Evolutionary conservation across 805 yeast species (phyloP).

Genomic region (Candida orba): DNA sequence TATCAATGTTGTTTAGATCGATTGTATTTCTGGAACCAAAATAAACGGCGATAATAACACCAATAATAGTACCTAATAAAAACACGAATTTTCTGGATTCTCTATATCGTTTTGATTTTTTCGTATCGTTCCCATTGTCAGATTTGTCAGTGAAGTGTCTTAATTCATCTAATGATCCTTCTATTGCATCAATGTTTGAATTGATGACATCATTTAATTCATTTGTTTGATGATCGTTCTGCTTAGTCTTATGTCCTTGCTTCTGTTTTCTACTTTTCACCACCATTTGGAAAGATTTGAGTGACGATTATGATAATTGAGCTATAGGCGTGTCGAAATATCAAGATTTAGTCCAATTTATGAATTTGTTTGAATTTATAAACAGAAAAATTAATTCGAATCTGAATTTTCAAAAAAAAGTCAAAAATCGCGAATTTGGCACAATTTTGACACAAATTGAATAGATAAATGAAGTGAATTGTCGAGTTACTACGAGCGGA

Average conservation of each 20-base stretch:
- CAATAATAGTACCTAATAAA: slow-evolving; percentile 65
- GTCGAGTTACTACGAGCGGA: too few relatives aligned
- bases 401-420: not conserved
- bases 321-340: too few relatives aligned
- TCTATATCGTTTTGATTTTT: slow-evolving; percentile 19
- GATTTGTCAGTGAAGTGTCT: slow-evolving; percentile 6
- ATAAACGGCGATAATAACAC: slow-evolving; percentile 57
- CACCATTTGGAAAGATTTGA: not conserved
- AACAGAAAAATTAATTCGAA: not conserved
- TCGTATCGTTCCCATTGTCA: not conserved
- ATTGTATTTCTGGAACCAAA: slow-evolving; percentile 44
- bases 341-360: not conserved
- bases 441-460: slow-evolving; percentile 1
- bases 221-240: not conserved
- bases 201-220: slow-evolving; percentile 8
- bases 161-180: slow-evolving; percentile 12
- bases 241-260: not conserved
- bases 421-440: not conserved
- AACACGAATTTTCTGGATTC: slow-evolving; percentile 56
- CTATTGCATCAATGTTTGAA: slow-evolving; percentile 14
- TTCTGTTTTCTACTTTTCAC: not conserved
- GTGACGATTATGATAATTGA: too few relatives aligned
- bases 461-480: not conserved
- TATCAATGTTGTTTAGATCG: slow-evolving; percentile 18
- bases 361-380: not conserved